Conservation (phyloP, 2,329 filamentous ascomycete genomes). For the Paecilomyces sp. region DNA sequence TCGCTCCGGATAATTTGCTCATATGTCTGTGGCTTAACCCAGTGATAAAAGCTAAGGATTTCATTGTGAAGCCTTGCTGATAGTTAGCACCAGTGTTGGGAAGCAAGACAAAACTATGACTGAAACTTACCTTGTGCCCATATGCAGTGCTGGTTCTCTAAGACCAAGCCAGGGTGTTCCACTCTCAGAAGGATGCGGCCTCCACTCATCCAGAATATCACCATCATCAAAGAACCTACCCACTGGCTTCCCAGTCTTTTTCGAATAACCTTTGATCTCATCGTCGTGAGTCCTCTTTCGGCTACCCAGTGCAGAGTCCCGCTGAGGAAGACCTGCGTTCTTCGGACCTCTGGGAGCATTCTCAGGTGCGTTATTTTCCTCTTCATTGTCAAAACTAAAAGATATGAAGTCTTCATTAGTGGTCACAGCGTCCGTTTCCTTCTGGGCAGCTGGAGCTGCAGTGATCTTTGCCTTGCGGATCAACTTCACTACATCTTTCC, state of each 20-base stretch:
- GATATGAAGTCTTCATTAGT: constrained; percentile 80
- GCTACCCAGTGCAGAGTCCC: constrained; percentile 48
- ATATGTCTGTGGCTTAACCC: constrained; percentile 67
- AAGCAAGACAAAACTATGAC: neutral
- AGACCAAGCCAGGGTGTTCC: constrained; percentile 56
- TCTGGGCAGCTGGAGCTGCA: constrained; percentile 37
- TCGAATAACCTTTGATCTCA: constrained; percentile 53
- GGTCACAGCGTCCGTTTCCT: constrained; percentile 49
- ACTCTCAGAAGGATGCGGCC: constrained; percentile 30
- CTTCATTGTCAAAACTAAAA: constrained; percentile 60
- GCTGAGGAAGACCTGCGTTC: constrained; percentile 16
- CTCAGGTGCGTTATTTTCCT: constrained; percentile 33
- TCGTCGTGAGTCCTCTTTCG: constrained; percentile 71
- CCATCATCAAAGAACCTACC: constrained; percentile 47
- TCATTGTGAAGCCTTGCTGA: constrained; percentile 74
- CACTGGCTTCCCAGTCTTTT: constrained; percentile 46
- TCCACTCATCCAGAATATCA: constrained; percentile 49
- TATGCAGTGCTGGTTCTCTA: constrained; percentile 22
- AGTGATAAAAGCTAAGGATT: constrained; percentile 81
- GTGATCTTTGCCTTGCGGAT: constrained; percentile 81
- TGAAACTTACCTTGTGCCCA: constrained; percentile 24
- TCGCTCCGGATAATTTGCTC: constrained; percentile 69
- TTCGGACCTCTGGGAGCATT: constrained; percentile 31
- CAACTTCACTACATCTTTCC: constrained; percentile 78
- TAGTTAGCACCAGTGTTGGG: constrained; percentile 6